Base-by-base conservation (phyloP, 768 basidiomycete genomes). In the Cytidiella melzeri region DNA sequence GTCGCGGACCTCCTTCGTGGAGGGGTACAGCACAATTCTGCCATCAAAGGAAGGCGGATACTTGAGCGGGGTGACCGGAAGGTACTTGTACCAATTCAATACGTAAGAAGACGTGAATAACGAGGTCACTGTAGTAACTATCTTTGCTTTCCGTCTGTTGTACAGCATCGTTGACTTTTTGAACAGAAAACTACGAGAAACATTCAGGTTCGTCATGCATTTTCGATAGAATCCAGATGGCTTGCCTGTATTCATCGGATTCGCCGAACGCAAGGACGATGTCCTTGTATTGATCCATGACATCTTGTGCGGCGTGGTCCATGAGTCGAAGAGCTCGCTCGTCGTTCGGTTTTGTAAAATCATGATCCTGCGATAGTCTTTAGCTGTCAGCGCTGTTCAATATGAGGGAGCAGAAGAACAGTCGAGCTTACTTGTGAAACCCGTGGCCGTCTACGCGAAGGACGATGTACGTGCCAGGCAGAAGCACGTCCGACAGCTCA, bases 41-140 rank as follows among this genome's bases (percentile, higher is more conserved):
- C 91, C 92, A 63, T 99, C 96, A 61, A 99, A 99, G 0, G 85
- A 87, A 0, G 95, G 96, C 1, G 92, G 84, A 54, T 93, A 93
- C 45, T 76, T 70, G 5, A 97, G 69, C 1, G 81, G 76, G 0
- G 69, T 77, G 41, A 84, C 71, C 0, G 87, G 85, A 47, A 99
- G 87, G 69, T 83, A 93, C 48, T 64, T 66, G 5, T 79, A 54
- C 96, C 96, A 99, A 56, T 87, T 73, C 52, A 87, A 85, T 25
- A 94, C 85, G 62, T 94, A 98, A 37, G 79, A 83, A 0, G 95
- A 86, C 1, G 96, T 96, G 70, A 96, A 97, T 42, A 85, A 70
- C 9, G 92, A 94, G 0, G 85, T 85, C 47, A 95, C 65, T 0
- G 84, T 83, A 21, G 89, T 84, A 9, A 90, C 68, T 53, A 97